Evolutionary conservation across 2,329 filamentous ascomycete genomes (phyloP).

Genomic region (Penicillium thymicola): DNA sequence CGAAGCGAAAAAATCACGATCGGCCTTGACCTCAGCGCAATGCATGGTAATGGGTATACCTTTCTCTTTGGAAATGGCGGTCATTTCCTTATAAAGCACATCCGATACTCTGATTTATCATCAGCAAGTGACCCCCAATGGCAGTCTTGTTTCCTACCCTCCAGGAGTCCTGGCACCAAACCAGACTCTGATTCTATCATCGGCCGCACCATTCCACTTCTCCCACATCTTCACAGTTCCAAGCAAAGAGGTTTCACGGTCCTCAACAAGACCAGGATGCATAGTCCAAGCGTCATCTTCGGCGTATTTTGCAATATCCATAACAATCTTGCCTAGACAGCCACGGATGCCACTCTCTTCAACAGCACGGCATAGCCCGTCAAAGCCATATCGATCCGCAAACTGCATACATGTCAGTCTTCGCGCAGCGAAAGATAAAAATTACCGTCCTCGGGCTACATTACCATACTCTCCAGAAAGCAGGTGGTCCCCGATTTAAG

Average conservation of each 20-base stretch:
- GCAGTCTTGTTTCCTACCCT: constrained; percentile 31
- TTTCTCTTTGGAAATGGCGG: constrained; percentile 38
- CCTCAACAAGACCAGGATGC: constrained; percentile 43
- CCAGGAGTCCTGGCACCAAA: constrained; percentile 48
- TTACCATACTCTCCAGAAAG: constrained; percentile 53
- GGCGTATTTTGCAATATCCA: constrained; percentile 45
- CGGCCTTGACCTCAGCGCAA: too few relatives aligned
- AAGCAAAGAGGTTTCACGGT: constrained; percentile 40
- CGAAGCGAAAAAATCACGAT: too few relatives aligned
- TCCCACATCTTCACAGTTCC: constrained; percentile 40
- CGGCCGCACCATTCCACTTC: constrained; percentile 35
- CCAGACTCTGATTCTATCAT: constrained; percentile 49
- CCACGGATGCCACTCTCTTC: constrained; percentile 46
- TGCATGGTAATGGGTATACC: constrained; percentile 42
- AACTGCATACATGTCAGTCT: constrained; percentile 28
- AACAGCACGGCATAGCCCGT: constrained; percentile 44
- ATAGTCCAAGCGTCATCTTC: constrained; percentile 44
- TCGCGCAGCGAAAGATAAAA: accelerated
- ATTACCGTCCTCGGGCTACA: background rate
- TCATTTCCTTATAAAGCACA: constrained; percentile 41
- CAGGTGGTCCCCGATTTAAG: constrained; percentile 50
- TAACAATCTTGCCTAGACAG: constrained; percentile 46
- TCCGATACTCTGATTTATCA: constrained; percentile 28
- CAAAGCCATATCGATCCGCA: constrained; percentile 48
- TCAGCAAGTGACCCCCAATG: background rate